Conservation (phyloP, 2,329 filamentous ascomycete genomes). For the Cladosporium oxysporum region DNA sequence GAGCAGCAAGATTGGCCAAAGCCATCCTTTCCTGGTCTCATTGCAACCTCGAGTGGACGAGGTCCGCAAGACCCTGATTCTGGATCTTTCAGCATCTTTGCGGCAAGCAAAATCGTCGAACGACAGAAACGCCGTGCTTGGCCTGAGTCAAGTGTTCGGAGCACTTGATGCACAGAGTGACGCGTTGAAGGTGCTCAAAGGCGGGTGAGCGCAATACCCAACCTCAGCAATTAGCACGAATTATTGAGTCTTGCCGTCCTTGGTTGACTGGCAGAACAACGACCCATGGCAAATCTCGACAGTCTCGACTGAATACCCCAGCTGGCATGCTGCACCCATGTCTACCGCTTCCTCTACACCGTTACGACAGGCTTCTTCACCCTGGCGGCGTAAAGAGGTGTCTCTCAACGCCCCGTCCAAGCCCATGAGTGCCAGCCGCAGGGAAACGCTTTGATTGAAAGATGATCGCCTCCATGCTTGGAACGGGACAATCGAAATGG, state of each 20-base stretch:
- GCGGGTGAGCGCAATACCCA: conserved; percentile 26
- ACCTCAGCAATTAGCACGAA: not conserved
- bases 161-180: conserved; percentile 62
- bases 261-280: not conserved
- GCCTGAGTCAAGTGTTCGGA: conserved; percentile 61
- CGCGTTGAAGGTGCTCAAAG: conserved; percentile 58
- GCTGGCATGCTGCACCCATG: not conserved
- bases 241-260: not conserved
- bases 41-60: conserved; percentile 59
- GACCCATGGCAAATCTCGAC: not conserved
- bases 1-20: conserved; percentile 52
- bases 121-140: conserved; percentile 51
- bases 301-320: not conserved
- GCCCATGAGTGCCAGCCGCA: not conserved
- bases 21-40: conserved; percentile 64
- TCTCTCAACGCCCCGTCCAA: not conserved
- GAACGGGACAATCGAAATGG: not conserved
- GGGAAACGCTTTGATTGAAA: not conserved
- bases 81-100: conserved; percentile 65
- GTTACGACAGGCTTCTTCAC: not conserved
- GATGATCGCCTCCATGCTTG: not conserved
- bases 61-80: conserved; percentile 62
- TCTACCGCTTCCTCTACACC: not conserved
- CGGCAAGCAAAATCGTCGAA: conserved; percentile 54
- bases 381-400: not conserved